Percentiles rank a stretch among this genome's conserved stretches.
Evolutionary conservation across 73 alveolate species (phyloP).

Genomic region (Tetrahymena borealis): DNA sequence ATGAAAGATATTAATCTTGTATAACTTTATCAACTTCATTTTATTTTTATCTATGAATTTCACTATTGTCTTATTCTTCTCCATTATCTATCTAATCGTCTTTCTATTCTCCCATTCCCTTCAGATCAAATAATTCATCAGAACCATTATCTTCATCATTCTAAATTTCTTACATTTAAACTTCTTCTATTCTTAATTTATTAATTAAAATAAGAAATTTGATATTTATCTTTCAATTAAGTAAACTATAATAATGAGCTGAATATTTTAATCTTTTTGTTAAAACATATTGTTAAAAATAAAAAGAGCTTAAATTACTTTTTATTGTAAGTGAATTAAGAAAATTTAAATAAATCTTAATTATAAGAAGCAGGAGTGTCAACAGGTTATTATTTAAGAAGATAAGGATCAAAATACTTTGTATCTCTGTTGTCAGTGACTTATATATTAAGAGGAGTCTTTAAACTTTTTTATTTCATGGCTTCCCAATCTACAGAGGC

Average conservation of each 20-base stretch:
- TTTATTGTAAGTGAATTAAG: neutral
- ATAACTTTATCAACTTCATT: neutral
- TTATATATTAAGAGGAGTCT: neutral
- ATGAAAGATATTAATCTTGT: neutral
- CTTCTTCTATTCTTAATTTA: neutral
- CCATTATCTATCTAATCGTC: neutral
- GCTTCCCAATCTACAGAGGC: neutral
- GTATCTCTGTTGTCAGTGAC: neutral
- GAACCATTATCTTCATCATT: neutral
- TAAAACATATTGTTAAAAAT: neutral
- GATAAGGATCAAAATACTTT: neutral
- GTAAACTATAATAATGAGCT: too few species aligned
- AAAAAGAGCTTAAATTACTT: neutral
- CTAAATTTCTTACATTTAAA: neutral
- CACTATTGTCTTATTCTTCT: neutral
- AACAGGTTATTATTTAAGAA: neutral
- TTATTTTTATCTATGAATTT: neutral
- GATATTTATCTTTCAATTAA: too few species aligned
- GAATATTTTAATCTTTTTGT: too few species aligned
- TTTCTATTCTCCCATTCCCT: neutral
- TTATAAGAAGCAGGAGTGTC: neutral
- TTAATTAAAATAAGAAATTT: neutral
- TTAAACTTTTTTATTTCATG: neutral
- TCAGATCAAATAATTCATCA: neutral
- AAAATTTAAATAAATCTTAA: neutral